Evolutionary conservation across 73 alveolate species (phyloP).

Genomic region (Tetrahymena malaccensis): DNA sequence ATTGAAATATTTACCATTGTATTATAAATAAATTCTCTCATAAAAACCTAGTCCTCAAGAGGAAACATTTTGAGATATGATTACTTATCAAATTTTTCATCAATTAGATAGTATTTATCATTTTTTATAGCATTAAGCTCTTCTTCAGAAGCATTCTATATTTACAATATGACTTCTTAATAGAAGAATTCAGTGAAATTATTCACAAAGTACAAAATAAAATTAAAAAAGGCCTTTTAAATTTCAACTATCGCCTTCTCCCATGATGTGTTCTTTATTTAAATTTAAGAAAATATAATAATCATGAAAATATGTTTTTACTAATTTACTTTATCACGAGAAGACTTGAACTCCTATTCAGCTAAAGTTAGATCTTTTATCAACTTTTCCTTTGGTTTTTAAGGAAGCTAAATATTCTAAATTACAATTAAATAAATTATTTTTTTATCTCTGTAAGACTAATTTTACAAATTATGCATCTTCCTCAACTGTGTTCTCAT

Average conservation of each 20-base stretch:
- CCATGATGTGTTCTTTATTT: not conserved
- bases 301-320: not conserved
- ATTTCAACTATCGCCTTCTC: not conserved
- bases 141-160: not conserved
- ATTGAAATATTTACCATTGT: not conserved
- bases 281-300: not conserved
- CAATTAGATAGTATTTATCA: not conserved
- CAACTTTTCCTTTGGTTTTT: not conserved
- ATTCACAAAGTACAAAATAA: not conserved
- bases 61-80: not conserved
- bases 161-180: not conserved
- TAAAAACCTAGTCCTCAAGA: not conserved
- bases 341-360: not conserved
- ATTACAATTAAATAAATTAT: not conserved
- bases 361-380: not conserved
- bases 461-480: not conserved
- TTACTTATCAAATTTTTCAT: not conserved
- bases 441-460: not conserved
- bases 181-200: not conserved
- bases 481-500: not conserved
- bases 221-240: not conserved
- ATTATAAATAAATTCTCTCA: not conserved
- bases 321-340: not conserved
- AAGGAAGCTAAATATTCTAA: not conserved
- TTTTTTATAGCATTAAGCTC: not conserved